Evolutionary conservation across 2,329 filamentous ascomycete species (phyloP).

Genomic region (Fusarium papillatum): DNA sequence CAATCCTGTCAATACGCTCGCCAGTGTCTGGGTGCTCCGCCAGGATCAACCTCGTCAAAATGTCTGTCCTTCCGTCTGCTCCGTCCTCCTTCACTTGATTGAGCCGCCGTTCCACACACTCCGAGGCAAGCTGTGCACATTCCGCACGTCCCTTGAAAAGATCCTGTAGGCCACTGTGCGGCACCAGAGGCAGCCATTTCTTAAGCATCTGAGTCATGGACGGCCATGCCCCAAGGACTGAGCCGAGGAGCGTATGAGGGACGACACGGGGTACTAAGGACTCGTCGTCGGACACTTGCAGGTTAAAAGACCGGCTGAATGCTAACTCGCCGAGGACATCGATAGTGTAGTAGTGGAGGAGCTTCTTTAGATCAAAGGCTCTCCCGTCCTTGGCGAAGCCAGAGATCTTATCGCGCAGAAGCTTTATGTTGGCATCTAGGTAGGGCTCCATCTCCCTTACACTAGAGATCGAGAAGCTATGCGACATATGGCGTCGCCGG

Average conservation of each 20-base stretch:
- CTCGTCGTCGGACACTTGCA: conserved; percentile 20
- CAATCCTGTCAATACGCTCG: conserved; percentile 9
- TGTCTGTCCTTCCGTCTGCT: conserved; percentile 15
- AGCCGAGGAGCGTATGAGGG: background rate
- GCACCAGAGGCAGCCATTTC: conserved; percentile 17
- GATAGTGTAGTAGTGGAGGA: conserved; percentile 24
- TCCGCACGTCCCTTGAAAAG: conserved; percentile 22
- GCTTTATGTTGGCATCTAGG: background rate
- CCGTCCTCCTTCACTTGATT: background rate
- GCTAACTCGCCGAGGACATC: conserved; percentile 27
- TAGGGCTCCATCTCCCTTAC: conserved; percentile 27
- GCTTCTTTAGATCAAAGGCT: conserved; percentile 23
- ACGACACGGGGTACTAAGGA: conserved; percentile 6
- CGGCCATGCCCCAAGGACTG: conserved; percentile 22
- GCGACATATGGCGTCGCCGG: conserved; percentile 27
- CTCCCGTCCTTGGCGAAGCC: background rate
- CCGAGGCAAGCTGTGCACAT: conserved; percentile 13
- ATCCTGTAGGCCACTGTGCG: conserved; percentile 11
- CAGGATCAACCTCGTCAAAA: conserved; percentile 25
- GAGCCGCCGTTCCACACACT: conserved; percentile 19
- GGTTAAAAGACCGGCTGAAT: conserved; percentile 20
- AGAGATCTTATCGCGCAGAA: background rate
- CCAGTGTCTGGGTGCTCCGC: conserved; percentile 23
- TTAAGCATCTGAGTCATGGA: conserved; percentile 2
- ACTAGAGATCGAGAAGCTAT: conserved; percentile 25